Evolutionary conservation across 345 rosid genomes (phyloP).

Genomic region (Brassica incana): DNA sequence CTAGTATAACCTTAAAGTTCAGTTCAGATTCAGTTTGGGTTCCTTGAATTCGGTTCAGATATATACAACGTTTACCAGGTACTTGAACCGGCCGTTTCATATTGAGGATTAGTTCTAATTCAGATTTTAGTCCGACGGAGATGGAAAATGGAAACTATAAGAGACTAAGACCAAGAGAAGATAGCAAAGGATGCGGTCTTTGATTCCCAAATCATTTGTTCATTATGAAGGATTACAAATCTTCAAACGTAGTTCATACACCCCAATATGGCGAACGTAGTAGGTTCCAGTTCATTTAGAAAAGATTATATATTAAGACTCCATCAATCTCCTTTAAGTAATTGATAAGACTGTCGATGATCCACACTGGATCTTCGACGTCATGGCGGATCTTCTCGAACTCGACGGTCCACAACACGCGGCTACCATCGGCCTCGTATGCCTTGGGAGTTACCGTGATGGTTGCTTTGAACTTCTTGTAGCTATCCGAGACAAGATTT

Average conservation of each 20-base stretch:
- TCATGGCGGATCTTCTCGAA: slow-evolving; percentile 10
- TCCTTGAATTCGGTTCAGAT: not conserved
- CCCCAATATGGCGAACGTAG: not conserved
- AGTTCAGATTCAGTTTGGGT: not conserved
- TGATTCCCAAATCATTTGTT: not conserved
- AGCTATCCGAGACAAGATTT: slow-evolving; percentile 12
- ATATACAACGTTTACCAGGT: not conserved
- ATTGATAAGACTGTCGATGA: slow-evolving; percentile 20
- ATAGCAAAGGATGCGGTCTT: not conserved
- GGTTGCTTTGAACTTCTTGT: slow-evolving; percentile 16
- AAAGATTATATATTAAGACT: not conserved
- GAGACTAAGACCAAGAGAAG: not conserved
- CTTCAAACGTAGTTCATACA: not conserved
- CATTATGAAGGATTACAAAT: not conserved
- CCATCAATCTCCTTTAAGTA: slow-evolving; percentile 7
- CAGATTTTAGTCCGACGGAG: not conserved
- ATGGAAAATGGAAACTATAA: not conserved
- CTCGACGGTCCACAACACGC: slow-evolving; percentile 12
- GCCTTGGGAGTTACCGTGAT: slow-evolving; percentile 8
- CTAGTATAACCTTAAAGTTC: too few species aligned
- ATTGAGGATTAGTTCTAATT: not conserved
- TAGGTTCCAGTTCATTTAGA: not conserved
- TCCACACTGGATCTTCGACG: slow-evolving; percentile 8
- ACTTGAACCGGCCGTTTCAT: not conserved
- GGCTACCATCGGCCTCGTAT: not conserved